Base-by-base conservation (phyloP, 169 alveolate genomes). In the Plasmodium yoelii region DNA sequence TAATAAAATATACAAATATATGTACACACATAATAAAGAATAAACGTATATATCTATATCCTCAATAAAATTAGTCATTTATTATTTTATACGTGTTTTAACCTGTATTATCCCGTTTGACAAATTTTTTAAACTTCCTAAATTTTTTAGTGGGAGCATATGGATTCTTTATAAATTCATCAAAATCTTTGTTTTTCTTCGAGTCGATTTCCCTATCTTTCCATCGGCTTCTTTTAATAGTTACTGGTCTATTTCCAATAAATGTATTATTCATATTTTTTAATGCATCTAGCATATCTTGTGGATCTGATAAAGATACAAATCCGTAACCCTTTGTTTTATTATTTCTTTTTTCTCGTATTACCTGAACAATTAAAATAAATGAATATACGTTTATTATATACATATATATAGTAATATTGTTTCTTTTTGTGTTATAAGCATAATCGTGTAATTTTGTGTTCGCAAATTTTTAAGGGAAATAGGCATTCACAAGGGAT, bases 271-370 rank as follows among this genome's bases (percentile, higher is more conserved):
- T 94, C 99, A 98, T 98, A 84, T 98, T 99, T 92, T 96, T 97
- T 92, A 97, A 91, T 10, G 99, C 99, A 61, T 93, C 94, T 56
- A 97, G 73, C 97, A 96, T 97, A 84, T 97, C 99, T 82, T 97
- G 96, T 18, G 98, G 97, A 69, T 94, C 95, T 34, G 95, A 87
- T 73, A 98, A 92, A 19, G 98, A 95, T 18, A 98, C 98, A 92
- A 98, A 98, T 12, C 87, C 99, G 87, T 96, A 98, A 10, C 99
- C 99, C 77, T 96, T 97, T 39, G 98, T 97, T 94, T 98, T 98
- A 42, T 97, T 97, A 19, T 99, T 97, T 53, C 96, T 94, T 68
- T 98, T 98, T 87, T 98, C 99, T 61, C 99, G 93, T 24, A 99
- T 96, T n/a, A 98, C 98, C 94, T 96, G 95, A n/a, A 95, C 24